A percentile compares a stretch with the other conserved stretches of the same genome.
phyloP scores from a whole-genome alignment of 495 filamentous ascomycete genomes.

The Geoglossum glabrum region DNA sequence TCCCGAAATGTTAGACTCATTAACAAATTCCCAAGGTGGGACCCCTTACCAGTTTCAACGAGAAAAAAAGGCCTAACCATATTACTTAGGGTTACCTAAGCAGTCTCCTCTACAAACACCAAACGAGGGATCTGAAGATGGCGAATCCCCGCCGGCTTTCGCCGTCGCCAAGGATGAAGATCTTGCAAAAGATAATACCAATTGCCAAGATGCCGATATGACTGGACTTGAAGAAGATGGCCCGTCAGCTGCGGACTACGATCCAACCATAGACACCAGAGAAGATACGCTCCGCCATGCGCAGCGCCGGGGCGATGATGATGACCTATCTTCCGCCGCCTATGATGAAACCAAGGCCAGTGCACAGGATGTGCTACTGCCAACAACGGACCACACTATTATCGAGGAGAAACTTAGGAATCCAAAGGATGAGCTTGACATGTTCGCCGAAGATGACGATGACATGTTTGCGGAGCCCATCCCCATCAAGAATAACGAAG shows the following conservation, averaged over 20 bases:
- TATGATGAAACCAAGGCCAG: slow-evolving; percentile 40
- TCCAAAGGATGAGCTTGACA: slow-evolving; percentile 55
- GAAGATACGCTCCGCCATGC: slow-evolving; percentile 63
- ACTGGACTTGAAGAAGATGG: slow-evolving; percentile 44
- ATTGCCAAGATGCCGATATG: slow-evolving; percentile 22
- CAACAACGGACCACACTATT: slow-evolving; percentile 18
- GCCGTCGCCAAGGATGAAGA: slow-evolving; percentile 38
- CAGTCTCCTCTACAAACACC: slow-evolving; percentile 26
- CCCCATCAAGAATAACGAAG: slow-evolving; percentile 23
- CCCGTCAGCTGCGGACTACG: slow-evolving; percentile 87
- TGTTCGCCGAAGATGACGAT: slow-evolving; percentile 61
- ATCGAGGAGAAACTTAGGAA: slow-evolving; percentile 20
- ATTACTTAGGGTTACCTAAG: slow-evolving; percentile 8
- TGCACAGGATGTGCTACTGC: slow-evolving; percentile 35
- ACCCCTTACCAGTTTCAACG: background rate
- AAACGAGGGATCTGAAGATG: slow-evolving; percentile 23
- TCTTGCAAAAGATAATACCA: slow-evolving; percentile 30
- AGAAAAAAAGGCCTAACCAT: background rate
- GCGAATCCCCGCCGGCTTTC: slow-evolving; percentile 32
- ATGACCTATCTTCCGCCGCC: slow-evolving; percentile 34
- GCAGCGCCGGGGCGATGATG: slow-evolving; percentile 32
- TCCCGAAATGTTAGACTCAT: slow-evolving; percentile 6
- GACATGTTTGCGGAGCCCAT: slow-evolving; percentile 69
- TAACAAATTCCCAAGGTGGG: slow-evolving; percentile 10
- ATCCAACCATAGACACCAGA: slow-evolving; percentile 80